phyloP scores from a whole-genome alignment of 352 stramenopile species.

The Globisporangium canariense region DNA sequence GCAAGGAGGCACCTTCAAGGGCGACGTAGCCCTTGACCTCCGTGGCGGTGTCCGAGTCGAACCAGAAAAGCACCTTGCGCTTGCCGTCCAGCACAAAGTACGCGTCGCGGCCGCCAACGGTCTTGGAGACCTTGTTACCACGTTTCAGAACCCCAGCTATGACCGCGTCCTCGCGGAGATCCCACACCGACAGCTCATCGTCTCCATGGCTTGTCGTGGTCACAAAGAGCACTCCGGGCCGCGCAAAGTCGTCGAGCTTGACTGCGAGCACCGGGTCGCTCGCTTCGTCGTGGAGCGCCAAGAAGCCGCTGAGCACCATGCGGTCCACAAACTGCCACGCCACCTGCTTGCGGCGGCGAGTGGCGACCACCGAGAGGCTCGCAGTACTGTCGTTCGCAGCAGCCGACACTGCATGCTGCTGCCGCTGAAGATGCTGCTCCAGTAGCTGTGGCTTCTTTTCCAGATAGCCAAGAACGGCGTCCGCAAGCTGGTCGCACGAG shows the following conservation, averaged over 20 bases:
- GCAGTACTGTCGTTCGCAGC: not conserved
- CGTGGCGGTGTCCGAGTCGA: constrained; percentile 16
- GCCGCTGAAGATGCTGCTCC: not conserved
- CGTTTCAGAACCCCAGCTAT: constrained; percentile 7
- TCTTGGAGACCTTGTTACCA: constrained; percentile 7
- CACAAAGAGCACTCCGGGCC: constrained; percentile 7
- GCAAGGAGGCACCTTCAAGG: not conserved
- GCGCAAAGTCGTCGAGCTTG: constrained; percentile 12
- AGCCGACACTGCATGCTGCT: not conserved
- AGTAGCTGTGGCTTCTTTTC: not conserved
- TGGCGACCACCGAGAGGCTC: constrained; percentile 1
- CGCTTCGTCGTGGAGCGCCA: constrained; percentile 8
- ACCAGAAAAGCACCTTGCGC: constrained; percentile 17
- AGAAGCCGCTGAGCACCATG: constrained; percentile 12
- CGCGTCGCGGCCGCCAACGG: not conserved
- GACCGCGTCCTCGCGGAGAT: constrained; percentile 12
- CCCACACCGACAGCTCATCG: constrained; percentile 12
- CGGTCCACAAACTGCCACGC: constrained; percentile 6
- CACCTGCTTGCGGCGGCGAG: not conserved
- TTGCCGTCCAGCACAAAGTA: constrained; percentile 17
- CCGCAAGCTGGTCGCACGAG: not conserved
- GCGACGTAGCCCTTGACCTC: not conserved
- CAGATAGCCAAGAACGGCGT: not conserved
- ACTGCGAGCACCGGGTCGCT: not conserved
- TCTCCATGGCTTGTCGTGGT: not conserved